Conservation (phyloP, 2,329 filamentous ascomycete genomes). For the Cytospora leucostoma region DNA sequence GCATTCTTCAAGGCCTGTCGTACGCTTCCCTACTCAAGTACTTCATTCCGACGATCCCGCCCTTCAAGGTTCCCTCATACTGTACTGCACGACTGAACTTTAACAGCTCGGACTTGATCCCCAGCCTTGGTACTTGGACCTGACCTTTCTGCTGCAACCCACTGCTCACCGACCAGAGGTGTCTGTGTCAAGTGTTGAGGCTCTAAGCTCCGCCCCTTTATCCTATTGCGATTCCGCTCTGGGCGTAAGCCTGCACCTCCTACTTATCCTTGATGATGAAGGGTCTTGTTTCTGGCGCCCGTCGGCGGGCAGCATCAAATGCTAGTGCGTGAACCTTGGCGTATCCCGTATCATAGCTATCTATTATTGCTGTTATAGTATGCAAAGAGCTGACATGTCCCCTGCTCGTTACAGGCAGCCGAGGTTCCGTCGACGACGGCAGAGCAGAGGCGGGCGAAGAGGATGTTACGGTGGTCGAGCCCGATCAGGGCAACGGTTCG, state of each 20-base stretch:
- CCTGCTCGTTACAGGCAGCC: conserved; percentile 45
- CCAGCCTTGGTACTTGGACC: not conserved
- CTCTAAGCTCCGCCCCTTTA: conserved; percentile 1
- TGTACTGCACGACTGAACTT: not conserved
- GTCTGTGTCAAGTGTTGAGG: not conserved
- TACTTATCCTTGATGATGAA: conserved; percentile 40
- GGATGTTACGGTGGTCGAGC: conserved; percentile 81
- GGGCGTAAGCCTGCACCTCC: conserved; percentile 36
- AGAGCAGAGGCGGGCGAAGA: conserved; percentile 55
- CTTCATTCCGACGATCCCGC: conserved; percentile 16
- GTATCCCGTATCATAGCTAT: not conserved
- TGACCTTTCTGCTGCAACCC: not conserved
- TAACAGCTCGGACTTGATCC: not conserved
- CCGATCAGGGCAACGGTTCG: conserved; percentile 92
- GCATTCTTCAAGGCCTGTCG: conserved; percentile 5
- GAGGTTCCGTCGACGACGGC: conserved; percentile 60
- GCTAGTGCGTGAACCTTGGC: conserved; percentile 36
- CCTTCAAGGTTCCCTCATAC: conserved; percentile 11
- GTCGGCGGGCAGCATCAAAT: conserved; percentile 39
- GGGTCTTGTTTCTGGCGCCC: conserved; percentile 36
- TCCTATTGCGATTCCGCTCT: not conserved
- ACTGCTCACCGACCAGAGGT: not conserved
- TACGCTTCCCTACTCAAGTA: conserved; percentile 9
- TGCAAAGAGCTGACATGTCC: conserved; percentile 43
- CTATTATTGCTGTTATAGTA: not conserved